These are phyloP conservation scores for Yamagishiella unicocca DNA, from an alignment of 139 green algal species.

Conservation along the genomic window DNA sequence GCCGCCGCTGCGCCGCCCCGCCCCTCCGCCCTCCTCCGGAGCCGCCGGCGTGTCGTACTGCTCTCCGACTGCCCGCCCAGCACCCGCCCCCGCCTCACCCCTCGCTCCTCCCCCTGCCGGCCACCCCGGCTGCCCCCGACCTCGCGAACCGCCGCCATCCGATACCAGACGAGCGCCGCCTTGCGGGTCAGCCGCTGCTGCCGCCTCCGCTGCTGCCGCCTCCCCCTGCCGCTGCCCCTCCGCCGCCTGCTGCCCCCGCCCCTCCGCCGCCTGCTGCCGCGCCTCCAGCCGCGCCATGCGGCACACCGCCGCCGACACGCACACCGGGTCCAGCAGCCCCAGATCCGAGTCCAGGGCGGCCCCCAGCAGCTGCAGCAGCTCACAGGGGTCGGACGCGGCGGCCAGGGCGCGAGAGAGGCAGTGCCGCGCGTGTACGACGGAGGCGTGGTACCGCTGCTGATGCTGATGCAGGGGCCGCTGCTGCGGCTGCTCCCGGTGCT, in stretches of 20 bases:
- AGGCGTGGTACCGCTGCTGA: not conserved
- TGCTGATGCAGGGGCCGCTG: constrained; percentile 4
- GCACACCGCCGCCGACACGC: constrained; percentile 28
- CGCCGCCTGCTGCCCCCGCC: not conserved
- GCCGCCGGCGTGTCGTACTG: not conserved
- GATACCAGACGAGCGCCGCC: too few species aligned
- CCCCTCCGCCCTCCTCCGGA: not conserved
- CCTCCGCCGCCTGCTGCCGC: not conserved
- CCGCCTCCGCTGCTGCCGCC: not conserved
- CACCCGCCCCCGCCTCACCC: not conserved
- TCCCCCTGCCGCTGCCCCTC: not conserved
- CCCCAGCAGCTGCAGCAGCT: not conserved
- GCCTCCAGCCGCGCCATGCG: constrained; percentile 27
- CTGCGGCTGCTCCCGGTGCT: not conserved
- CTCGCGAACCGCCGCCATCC: not conserved
- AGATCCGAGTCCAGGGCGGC: not conserved
- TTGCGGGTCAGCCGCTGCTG: not conserved
- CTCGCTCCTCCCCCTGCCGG: not conserved
- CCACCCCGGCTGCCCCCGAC: not conserved
- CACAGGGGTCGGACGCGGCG: not conserved
- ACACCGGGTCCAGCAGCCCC: constrained; percentile 6
- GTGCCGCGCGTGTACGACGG: constrained; percentile 14
- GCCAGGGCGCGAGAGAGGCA: constrained; percentile 9
- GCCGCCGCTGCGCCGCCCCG: not conserved
- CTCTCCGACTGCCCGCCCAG: not conserved